Percentiles rank a stretch among this genome's conserved stretches.
Conservation (phyloP, 345 rosid species). For the Euphorbia pulcherrima region DNA sequence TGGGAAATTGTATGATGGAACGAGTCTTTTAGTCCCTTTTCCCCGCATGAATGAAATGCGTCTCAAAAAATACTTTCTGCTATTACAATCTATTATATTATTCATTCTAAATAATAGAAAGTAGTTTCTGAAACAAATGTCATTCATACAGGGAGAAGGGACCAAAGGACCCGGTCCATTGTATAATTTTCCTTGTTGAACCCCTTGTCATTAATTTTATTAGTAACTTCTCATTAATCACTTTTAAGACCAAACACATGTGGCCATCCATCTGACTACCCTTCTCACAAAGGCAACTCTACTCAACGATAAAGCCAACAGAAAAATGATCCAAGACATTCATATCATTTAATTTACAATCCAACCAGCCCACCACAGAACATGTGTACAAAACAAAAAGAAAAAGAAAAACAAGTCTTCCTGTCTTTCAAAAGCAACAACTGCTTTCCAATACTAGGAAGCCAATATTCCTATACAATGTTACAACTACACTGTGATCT, state of each 20-base stretch:
- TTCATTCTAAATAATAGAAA: too few species aligned
- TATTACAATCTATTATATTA: too few species aligned
- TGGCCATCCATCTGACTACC: neutral
- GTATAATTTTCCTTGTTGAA: too few species aligned
- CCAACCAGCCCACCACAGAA: neutral
- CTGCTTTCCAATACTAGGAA: slow-evolving; percentile 10
- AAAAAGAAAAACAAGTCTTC: slow-evolving; percentile 4
- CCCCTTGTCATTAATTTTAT: neutral
- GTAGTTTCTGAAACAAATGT: too few species aligned
- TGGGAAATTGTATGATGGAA: too few species aligned
- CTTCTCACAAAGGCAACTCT: neutral
- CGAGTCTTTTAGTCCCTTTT: too few species aligned
- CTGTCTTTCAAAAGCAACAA: slow-evolving; percentile 5
- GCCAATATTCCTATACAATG: slow-evolving; percentile 27
- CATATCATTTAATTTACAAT: neutral
- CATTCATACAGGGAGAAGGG: too few species aligned
- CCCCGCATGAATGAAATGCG: too few species aligned
- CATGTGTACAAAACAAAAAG: neutral
- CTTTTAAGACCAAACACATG: neutral
- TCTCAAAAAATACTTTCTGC: too few species aligned
- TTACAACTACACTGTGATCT: slow-evolving; percentile 14
- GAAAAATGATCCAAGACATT: neutral
- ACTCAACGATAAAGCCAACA: neutral
- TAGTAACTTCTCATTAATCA: too few species aligned
- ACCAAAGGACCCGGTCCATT: too few species aligned